These are phyloP conservation scores for Harrya chromipes DNA, from an alignment of 768 basidiomycete genomes.

Conservation along the genomic window DNA sequence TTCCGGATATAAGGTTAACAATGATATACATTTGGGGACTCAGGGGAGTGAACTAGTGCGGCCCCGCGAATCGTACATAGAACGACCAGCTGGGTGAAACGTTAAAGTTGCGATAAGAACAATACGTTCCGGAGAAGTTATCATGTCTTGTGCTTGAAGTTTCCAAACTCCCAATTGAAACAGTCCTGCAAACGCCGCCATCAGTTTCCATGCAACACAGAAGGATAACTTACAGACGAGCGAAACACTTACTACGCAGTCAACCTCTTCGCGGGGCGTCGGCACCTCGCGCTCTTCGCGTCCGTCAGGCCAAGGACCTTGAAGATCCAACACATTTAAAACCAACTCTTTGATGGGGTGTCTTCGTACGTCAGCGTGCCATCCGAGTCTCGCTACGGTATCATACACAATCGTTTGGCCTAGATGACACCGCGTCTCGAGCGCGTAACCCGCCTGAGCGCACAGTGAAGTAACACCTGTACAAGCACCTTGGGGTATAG, in stretches of 20 bases:
- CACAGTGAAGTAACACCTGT: conserved; percentile 51
- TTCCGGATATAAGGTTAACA: conserved; percentile 5
- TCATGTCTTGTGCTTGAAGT: conserved; percentile 33
- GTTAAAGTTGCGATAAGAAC: neutral
- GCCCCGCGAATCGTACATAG: neutral
- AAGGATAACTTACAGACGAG: neutral
- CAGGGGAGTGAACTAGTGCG: neutral
- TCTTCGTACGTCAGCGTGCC: conserved; percentile 54
- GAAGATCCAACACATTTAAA: conserved; percentile 49
- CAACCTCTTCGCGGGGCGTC: conserved; percentile 52
- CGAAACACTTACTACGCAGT: conserved; percentile 52
- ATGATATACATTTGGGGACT: conserved; percentile 1
- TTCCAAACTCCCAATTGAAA: conserved; percentile 72
- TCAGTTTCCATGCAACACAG: neutral
- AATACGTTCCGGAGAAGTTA: neutral
- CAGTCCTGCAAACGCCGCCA: conserved; percentile 53
- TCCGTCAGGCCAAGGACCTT: conserved; percentile 38
- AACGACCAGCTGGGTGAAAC: neutral
- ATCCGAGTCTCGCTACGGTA: conserved; percentile 58
- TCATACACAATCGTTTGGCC: conserved; percentile 66
- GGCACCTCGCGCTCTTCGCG: conserved; percentile 50
- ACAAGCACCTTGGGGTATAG: conserved; percentile 60
- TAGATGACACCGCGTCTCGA: conserved; percentile 60
- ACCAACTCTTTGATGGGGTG: conserved; percentile 57
- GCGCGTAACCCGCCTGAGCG: conserved; percentile 62